Evolutionary conservation across 495 filamentous ascomycete genomes (phyloP), one percentile per base, ranked within the genome.

Genomic region (Lophium mytilinum): DNA sequence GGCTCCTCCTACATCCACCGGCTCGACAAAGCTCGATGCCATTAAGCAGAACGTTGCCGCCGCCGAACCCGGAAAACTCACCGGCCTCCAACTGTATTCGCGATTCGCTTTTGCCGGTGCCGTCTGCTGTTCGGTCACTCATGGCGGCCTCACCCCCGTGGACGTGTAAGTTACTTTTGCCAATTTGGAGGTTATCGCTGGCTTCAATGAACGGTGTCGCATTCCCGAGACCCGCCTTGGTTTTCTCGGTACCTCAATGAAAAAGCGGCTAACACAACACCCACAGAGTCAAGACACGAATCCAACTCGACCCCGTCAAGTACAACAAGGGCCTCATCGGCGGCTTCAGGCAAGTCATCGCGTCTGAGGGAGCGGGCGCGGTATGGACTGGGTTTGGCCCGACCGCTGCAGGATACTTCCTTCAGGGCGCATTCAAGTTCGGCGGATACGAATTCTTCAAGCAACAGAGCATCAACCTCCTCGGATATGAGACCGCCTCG

Each of bases 71-170:
- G 56, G 56, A 50, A 71, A 69, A 62, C 69, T 71, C 37, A 60
- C 41, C 40, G 73, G 76, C 50, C 36, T 73, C 37, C 62, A 19
- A 9, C 72, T 76, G 17, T 76, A 76, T 61, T 68, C 85, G 58
- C 76, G 89, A 71, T 95, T 95, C 78, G 89, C 91, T 71, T 86
- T 95, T 68, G 90, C 90, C 60, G 90, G 90, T 72, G 90, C 90
- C 63, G 77, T 94, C 76, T 95, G 90, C 84, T 96, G 90, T 73
- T 88, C 88, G 67, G 78, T 96, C 75, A 96, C 90, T 65, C 90
- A 96, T 79, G 90, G 90, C 67, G 83, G 80, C 67, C 80, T 95
- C 70, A 96, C 90, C 54, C 90, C 90, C 65, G 87, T 96, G 68
- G 90, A 96, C 85, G 90, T 96, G 90, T 96, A 89, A 78, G 90